These are phyloP conservation scores for Leishmania guyanensis DNA, from an alignment of 208 protist genomes.

Conservation along the genomic window DNA sequence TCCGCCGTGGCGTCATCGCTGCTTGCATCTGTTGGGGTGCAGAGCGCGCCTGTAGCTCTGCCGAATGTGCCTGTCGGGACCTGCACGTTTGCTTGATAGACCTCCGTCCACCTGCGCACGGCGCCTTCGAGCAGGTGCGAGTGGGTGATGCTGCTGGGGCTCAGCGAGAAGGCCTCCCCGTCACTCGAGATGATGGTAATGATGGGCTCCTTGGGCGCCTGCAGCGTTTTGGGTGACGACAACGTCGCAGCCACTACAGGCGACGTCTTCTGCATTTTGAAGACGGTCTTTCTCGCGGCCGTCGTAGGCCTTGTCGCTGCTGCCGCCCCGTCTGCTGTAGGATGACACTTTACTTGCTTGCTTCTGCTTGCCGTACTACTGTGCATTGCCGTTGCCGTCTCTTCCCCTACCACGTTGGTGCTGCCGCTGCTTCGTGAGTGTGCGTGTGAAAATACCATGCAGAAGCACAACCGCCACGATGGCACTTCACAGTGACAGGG, in stretches of 20 bases:
- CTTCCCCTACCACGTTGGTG: neutral
- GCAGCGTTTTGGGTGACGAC: neutral
- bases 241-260: neutral
- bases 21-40: neutral
- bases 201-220: conserved; percentile 16
- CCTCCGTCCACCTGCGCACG: conserved; percentile 48
- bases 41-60: too few relatives aligned
- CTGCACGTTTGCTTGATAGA: conserved; percentile 22
- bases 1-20: conserved; percentile 20
- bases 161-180: conserved; percentile 50
- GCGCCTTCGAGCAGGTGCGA: conserved; percentile 54
- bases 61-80: neutral
- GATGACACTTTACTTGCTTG: neutral
- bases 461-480: neutral
- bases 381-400: neutral
- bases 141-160: conserved; percentile 42
- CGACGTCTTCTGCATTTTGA: neutral
- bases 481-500: neutral
- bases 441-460: neutral
- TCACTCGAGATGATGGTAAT: conserved; percentile 73
- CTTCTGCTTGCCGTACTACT: neutral
- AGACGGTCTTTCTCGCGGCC: neutral
- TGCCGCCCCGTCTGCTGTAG: neutral
- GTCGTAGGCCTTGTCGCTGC: neutral
- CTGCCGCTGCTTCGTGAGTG: neutral